Conservation (phyloP, 1,139 yeast genomes). For the Yamadazyma kanchanaburiensis region DNA sequence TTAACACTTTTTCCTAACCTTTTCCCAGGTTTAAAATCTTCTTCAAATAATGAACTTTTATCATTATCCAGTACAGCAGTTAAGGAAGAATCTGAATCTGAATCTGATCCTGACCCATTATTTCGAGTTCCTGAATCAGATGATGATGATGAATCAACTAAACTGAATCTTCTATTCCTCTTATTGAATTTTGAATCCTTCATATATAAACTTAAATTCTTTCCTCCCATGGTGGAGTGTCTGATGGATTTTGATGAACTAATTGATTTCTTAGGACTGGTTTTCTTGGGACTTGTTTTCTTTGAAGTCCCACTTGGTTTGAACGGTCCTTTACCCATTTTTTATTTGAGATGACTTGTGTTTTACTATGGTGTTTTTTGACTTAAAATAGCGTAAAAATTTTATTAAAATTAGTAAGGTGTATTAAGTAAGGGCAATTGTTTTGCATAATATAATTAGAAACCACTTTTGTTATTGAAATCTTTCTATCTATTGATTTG, state of each 20-base stretch:
- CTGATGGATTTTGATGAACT: not conserved
- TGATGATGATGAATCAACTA: conserved; percentile 36
- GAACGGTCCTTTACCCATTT: conserved; percentile 9
- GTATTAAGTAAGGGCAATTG: not conserved
- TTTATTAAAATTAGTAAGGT: conserved; percentile 1
- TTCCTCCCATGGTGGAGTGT: conserved; percentile 24
- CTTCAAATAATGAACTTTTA: not conserved
- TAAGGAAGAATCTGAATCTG: conserved; percentile 33
- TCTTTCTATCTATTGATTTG: no score
- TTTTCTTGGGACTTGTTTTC: conserved; percentile 3
- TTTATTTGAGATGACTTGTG: no score
- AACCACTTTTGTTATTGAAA: no score
- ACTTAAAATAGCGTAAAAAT: conserved; percentile 3
- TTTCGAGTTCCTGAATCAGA: conserved; percentile 15
- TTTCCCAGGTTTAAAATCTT: conserved; percentile 4
- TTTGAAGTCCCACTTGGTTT: no score
- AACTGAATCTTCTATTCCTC: conserved; percentile 37
- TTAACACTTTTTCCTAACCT: conserved; percentile 11
- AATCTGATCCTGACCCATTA: conserved; percentile 10
- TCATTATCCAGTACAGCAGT: conserved; percentile 43
- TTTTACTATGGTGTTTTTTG: no score
- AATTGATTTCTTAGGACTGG: not conserved
- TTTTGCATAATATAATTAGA: conserved; percentile 4
- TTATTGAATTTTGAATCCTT: conserved; percentile 8
- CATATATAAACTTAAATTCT: conserved; percentile 27